Base-by-base conservation (phyloP, 805 yeast species). In the Tetrapisispora pingtungensis region DNA sequence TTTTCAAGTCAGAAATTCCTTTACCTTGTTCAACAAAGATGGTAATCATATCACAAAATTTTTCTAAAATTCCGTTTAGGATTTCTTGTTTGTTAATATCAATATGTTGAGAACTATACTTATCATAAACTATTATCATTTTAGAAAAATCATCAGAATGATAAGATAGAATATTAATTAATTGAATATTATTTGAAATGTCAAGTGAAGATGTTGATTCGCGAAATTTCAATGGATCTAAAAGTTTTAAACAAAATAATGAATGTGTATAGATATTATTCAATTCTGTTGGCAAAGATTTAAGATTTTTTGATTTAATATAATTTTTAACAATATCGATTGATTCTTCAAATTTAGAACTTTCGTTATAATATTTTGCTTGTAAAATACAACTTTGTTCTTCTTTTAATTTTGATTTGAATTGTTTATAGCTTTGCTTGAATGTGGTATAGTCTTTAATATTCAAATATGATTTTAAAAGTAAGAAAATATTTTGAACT, bases 141-240 rank as follows among this genome's bases (percentile, higher is more conserved):
- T 46, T 46, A 2, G 49, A 36, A 28, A 55, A 54, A 18, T 42
- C 40, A n/a, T 45, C 33, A 2, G 53, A 45, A 31, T 52, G 54
- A 8, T 54, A 35, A 5, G 62, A 57, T 35, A 62, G 41, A 10
- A 54, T 41, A 42, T 62, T 61, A 4, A 61, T 56, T 3, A 61
- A 48, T 35, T 62, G 65, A 28, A 58, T 35, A 10, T 56, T 51
- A 33, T 53, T 54, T 1, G 62, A 54, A 14, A 33, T 32, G 32
- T 49, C 49, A 37, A 22, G 4, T 7, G 26, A 24, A 13, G 20
- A 13, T 42, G 41, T 26, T 44, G 33, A 14, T 19, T 36, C 17
- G 2, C 4, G 5, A 15, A 36, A 22, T 17, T 18, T 13, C 13
- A 20, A 5, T 18, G 22, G 45, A 17, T 34, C 46, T 10, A 42